phyloP scores from a whole-genome alignment of 257 asterid genomes.

The Lavandula angustifolia region DNA sequence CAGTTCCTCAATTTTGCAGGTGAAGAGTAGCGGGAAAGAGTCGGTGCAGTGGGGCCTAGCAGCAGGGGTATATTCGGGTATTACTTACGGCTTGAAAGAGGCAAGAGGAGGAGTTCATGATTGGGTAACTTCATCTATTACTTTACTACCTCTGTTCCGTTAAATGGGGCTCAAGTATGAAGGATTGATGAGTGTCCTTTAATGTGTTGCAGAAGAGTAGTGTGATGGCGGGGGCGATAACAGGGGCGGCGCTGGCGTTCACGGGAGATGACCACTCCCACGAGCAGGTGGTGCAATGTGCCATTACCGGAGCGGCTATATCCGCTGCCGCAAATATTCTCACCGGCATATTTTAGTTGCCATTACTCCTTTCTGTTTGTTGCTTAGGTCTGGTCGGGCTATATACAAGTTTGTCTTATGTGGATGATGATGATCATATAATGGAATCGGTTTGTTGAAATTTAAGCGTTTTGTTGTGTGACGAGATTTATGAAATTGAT shows the following conservation, averaged over 20 bases:
- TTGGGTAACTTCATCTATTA: conserved; percentile 81
- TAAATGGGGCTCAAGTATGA: too few relatives aligned
- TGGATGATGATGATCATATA: too few relatives aligned
- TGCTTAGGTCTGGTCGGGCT: not conserved
- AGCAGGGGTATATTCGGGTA: conserved; percentile 89
- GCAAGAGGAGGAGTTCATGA: conserved; percentile 89
- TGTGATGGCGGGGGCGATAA: conserved; percentile 84
- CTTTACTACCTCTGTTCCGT: too few relatives aligned
- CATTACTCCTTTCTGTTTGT: not conserved
- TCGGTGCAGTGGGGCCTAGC: conserved; percentile 94
- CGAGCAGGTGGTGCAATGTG: conserved; percentile 77
- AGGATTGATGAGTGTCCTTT: too few relatives aligned
- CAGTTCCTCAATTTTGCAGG: too few relatives aligned
- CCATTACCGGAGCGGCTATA: conserved; percentile 90
- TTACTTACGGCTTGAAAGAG: conserved; percentile 86
- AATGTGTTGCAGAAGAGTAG: conserved; percentile 64
- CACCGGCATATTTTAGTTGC: conserved; percentile 63
- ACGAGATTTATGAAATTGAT: too few relatives aligned
- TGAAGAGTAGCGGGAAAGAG: conserved; percentile 84
- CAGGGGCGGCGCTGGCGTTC: conserved; percentile 83
- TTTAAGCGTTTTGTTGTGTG: too few relatives aligned
- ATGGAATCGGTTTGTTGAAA: too few relatives aligned
- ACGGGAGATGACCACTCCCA: conserved; percentile 66
- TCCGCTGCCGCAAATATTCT: conserved; percentile 89
- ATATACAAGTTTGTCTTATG: too few relatives aligned